Percentiles rank a stretch among this genome's conserved stretches.
Conservation (phyloP, 2,329 filamentous ascomycete species). For the Tolypocladium cylindrosporum region DNA sequence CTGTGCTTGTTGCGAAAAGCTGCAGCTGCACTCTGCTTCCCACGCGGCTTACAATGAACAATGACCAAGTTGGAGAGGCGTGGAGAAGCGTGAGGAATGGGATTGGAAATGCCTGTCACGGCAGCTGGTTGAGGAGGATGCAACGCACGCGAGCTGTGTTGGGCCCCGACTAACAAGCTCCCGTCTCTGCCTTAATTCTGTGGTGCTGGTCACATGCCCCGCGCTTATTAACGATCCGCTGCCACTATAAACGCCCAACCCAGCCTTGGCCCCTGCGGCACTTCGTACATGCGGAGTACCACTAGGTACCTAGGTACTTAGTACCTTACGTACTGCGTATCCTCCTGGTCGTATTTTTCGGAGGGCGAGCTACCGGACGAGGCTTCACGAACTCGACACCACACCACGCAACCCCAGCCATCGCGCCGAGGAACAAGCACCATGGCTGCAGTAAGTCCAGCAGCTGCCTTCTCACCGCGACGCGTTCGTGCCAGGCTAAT, state of each 20-base stretch:
- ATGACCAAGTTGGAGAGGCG: neutral
- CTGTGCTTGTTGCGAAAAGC: neutral
- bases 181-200: no score
- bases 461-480: neutral
- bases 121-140: no score
- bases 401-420: neutral
- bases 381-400: neutral
- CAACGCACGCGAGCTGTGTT: no score
- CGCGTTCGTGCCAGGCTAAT: neutral
- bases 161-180: no score
- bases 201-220: neutral
- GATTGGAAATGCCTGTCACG: no score
- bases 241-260: neutral
- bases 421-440: conserved; percentile 14
- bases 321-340: neutral
- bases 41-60: neutral
- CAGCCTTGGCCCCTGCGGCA: no score
- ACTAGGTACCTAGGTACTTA: no score
- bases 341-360: neutral
- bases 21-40: neutral
- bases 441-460: conserved; percentile 41
- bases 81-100: no score
- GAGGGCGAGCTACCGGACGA: neutral
- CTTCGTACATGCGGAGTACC: no score
- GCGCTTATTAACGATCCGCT: neutral